These are phyloP conservation scores for Colletotrichum aenigma DNA, from an alignment of 2,329 filamentous ascomycete species.

Conservation along the genomic window DNA sequence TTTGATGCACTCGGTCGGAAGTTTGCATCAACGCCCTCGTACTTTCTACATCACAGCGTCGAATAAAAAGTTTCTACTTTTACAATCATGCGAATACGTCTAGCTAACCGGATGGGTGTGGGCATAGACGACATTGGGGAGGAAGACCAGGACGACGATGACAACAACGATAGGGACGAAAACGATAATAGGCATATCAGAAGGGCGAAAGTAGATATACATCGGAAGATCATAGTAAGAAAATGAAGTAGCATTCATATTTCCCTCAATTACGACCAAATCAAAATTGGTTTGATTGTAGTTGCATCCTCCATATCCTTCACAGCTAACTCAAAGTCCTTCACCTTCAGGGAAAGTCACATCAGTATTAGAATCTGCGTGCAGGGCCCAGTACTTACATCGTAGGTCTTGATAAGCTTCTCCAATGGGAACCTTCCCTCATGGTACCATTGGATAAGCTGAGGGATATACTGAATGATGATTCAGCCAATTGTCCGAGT, in stretches of 20 bases:
- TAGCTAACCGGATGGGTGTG: neutral
- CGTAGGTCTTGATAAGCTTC: neutral
- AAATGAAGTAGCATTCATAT: neutral
- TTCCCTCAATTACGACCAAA: neutral
- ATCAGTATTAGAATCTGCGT: neutral
- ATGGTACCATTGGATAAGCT: neutral
- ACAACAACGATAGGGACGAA: neutral
- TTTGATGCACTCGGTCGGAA: neutral
- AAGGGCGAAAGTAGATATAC: neutral
- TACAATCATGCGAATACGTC: neutral
- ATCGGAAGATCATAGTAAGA: neutral
- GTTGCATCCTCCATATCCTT: neutral
- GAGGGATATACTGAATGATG: neutral
- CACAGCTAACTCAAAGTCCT: neutral
- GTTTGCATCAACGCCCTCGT: neutral
- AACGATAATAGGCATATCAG: neutral
- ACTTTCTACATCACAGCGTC: neutral
- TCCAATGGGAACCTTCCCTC: neutral
- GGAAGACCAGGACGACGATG: neutral
- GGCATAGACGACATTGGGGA: neutral
- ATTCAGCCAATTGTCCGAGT: neutral
- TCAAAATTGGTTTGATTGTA: neutral
- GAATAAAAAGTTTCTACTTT: neutral
- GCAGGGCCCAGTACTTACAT: neutral
- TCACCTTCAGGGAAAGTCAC: neutral